Conservation (phyloP, 1,139 yeast species). For the Insectozyma bohioensis region DNA sequence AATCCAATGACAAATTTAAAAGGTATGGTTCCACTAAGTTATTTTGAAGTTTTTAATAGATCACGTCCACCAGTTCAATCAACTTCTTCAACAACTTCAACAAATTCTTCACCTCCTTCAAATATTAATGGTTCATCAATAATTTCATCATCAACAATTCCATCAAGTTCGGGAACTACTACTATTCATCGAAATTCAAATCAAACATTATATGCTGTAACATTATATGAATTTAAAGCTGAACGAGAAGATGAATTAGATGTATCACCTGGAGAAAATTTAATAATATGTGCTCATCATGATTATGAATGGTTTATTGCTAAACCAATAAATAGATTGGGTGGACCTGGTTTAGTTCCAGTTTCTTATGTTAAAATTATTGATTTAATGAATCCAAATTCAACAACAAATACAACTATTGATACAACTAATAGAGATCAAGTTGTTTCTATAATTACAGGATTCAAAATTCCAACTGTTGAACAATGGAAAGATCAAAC, state of each 20-base stretch:
- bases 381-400: slow-evolving; percentile 55
- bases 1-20: slow-evolving; percentile 76
- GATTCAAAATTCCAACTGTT: slow-evolving; percentile 79
- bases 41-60: slow-evolving; percentile 78
- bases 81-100: background rate
- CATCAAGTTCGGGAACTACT: no score
- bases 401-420: slow-evolving; percentile 12
- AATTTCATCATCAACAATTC: slow-evolving; percentile 5
- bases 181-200: slow-evolving; percentile 17
- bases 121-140: slow-evolving; percentile 1
- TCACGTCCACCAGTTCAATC: slow-evolving; percentile 34
- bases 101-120: background rate
- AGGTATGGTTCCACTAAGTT: slow-evolving; percentile 86
- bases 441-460: slow-evolving; percentile 42
- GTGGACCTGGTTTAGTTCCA: slow-evolving; percentile 97
- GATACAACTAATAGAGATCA: slow-evolving; percentile 24
- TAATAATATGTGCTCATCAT: slow-evolving; percentile 93
- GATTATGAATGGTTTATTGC: slow-evolving; percentile 98
- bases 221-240: slow-evolving; percentile 80
- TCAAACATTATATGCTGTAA: slow-evolving; percentile 47
- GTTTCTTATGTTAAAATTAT: slow-evolving; percentile 85
- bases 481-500: slow-evolving; percentile 94
- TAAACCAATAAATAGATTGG: slow-evolving; percentile 89
- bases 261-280: slow-evolving; percentile 81
- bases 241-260: slow-evolving; percentile 88